phyloP scores from a whole-genome alignment of 805 yeast genomes.

The Starmerella asiatica region DNA sequence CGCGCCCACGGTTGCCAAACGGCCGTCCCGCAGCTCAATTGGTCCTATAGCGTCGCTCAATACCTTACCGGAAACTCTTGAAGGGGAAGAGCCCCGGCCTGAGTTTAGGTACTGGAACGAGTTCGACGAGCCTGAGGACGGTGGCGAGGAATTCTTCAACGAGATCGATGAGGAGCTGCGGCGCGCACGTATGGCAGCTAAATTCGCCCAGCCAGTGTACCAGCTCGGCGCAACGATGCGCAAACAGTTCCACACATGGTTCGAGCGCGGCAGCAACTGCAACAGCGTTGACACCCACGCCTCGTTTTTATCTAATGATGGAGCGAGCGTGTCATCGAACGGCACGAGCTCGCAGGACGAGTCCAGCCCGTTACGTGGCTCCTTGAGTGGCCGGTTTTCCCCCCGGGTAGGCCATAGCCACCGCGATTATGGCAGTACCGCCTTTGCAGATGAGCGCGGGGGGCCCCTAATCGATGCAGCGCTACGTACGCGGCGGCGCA shows the following conservation, averaged over 20 bases:
- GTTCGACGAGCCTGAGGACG: slow-evolving; percentile 39
- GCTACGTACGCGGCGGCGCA: slow-evolving; percentile 21
- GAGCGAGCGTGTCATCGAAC: neutral
- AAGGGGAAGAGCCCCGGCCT: neutral
- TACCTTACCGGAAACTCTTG: neutral
- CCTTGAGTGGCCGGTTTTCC: slow-evolving; percentile 10
- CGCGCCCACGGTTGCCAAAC: neutral
- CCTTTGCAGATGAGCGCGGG: neutral
- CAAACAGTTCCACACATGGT: slow-evolving; percentile 11
- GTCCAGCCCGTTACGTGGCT: neutral
- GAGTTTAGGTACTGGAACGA: slow-evolving; percentile 47
- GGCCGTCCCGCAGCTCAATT: neutral
- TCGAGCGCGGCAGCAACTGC: slow-evolving; percentile 4
- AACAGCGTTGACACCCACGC: neutral
- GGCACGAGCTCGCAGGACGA: slow-evolving; percentile 7
- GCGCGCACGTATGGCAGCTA: slow-evolving; percentile 25
- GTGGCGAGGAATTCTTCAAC: slow-evolving; percentile 23
- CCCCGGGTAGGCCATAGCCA: slow-evolving; percentile 11
- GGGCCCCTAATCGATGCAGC: neutral
- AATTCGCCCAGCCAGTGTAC: slow-evolving; percentile 23
- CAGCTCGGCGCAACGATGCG: slow-evolving; percentile 21
- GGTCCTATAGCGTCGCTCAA: neutral
- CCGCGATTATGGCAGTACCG: slow-evolving; percentile 5
- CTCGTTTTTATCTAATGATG: neutral
- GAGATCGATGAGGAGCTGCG: slow-evolving; percentile 24